Percentiles rank a stretch among this genome's conserved stretches.
phyloP scores from a whole-genome alignment of 2,329 filamentous ascomycete species.

The Penicillium olsonii region DNA sequence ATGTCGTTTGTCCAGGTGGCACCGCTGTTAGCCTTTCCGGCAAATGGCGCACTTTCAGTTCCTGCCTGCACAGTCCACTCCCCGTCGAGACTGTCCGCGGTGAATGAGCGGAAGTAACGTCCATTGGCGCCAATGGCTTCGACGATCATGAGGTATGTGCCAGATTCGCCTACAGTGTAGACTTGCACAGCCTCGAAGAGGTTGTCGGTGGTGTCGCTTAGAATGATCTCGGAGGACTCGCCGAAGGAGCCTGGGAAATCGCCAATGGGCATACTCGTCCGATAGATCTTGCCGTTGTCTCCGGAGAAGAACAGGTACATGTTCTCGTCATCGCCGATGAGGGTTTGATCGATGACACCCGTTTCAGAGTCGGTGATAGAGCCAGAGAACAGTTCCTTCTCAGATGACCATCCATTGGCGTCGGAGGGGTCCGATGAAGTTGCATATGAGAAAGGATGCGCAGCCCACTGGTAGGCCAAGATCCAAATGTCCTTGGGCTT shows the following conservation, averaged over 20 bases:
- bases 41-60: conserved; percentile 59
- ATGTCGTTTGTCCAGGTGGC: conserved; percentile 68
- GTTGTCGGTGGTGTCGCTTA: conserved; percentile 57
- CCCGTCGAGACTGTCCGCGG: conserved; percentile 57
- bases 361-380: conserved; percentile 53
- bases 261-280: conserved; percentile 62
- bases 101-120: conserved; percentile 68
- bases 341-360: conserved; percentile 62
- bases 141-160: conserved; percentile 66
- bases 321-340: conserved; percentile 62
- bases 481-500: conserved; percentile 63
- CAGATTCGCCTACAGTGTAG: conserved; percentile 59
- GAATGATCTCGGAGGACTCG: conserved; percentile 48
- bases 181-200: conserved; percentile 69
- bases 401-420: conserved; percentile 57
- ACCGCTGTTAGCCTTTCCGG: conserved; percentile 65
- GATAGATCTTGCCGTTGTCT: conserved; percentile 68
- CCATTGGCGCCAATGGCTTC: conserved; percentile 60
- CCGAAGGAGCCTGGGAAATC: conserved; percentile 66
- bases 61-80: conserved; percentile 60
- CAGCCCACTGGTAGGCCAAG: conserved; percentile 67
- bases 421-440: conserved; percentile 62
- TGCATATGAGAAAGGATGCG: conserved; percentile 60
- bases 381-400: conserved; percentile 59
- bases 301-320: conserved; percentile 71